Base-by-base conservation (phyloP, 2,329 filamentous ascomycete genomes). In the Beauveria australis region DNA sequence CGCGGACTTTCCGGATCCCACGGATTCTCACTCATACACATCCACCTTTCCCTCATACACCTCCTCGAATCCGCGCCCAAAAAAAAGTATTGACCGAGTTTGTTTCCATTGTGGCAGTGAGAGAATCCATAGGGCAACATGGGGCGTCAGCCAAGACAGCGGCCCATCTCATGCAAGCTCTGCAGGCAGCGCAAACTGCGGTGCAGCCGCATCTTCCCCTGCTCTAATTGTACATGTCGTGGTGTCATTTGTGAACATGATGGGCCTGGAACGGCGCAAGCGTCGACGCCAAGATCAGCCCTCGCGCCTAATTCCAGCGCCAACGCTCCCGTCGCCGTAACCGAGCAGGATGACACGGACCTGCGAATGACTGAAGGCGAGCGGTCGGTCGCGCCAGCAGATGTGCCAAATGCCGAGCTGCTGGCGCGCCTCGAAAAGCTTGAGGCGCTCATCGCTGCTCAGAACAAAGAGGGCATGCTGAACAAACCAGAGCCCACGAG, bases 191-290 rank as follows among this genome's bases (percentile, higher is more conserved):
- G 71, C 60, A 74, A 74, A 65, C 62, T 74, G 48, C 69, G 72
- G 44, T 74, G 72, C 65, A 74, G 71, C 59, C 69, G 72, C 46
- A 65, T 70, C 53, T 73, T 73, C 55, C 72, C 72, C 3, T 74
- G 72, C 62, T 67, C 68, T 53, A 74, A 74, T 66, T 74, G 72
- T 63, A 70, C 69, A 53, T 69, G 68, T 62, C 71, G 72, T 63
- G 72, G 71, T 63, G 64, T 73, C 26, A 63, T 64, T 22, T 74
- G 72, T 63, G 49, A 58, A 12, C 62, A 63, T 19, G 59, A 59
- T n/a, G 60, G 60, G 16, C 53, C 51, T 26, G 40, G 16, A 37
- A 49, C 55, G 44, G 48, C 52, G 14, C 53, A 26, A 16, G 22
- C 53, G 49, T 40, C 48, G 10, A 28, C 55, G 55, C 46, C 61